Percentiles rank a stretch among this genome's conserved stretches.
These are phyloP conservation scores for Urostyla sp. DNA, from an alignment of 73 alveolate genomes.

Conservation along the genomic window DNA sequence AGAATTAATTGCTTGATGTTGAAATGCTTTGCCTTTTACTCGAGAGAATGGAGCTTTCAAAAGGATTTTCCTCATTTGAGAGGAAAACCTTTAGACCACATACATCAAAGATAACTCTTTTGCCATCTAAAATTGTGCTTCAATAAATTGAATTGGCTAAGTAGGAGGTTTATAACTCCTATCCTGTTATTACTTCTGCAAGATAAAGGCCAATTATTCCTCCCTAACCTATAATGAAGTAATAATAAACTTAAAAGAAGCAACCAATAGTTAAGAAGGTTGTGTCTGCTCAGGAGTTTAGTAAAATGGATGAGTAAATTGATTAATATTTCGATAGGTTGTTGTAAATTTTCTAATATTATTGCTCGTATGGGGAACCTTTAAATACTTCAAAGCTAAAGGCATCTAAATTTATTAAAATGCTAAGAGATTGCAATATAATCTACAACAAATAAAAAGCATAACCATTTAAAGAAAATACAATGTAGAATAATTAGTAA, in stretches of 20 bases:
- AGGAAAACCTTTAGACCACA: conserved; percentile 72
- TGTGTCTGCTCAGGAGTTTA: background rate
- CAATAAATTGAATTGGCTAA: conserved; percentile 47
- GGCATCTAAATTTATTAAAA: conserved; percentile 66
- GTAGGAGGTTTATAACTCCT: background rate
- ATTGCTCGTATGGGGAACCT: conserved; percentile 77
- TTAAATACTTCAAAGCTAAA: conserved; percentile 67
- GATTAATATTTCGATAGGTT: conserved; percentile 57
- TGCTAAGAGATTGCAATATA: conserved; percentile 60
- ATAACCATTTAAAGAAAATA: too few relatives aligned
- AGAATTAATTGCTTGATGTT: conserved; percentile 34
- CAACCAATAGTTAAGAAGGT: background rate
- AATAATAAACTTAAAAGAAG: background rate
- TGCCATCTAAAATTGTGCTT: conserved; percentile 60
- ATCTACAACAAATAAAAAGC: too few relatives aligned
- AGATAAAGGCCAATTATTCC: background rate
- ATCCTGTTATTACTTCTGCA: conserved; percentile 38
- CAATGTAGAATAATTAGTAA: too few relatives aligned
- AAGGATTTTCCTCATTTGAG: conserved; percentile 59
- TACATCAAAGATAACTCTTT: conserved; percentile 66
- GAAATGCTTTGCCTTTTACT: conserved; percentile 68
- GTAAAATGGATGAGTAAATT: conserved; percentile 20
- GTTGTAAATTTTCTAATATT: conserved; percentile 65
- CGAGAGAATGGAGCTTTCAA: conserved; percentile 80
- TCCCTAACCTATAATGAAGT: background rate